Conservation (phyloP, 306 rosid species). For the Prinsepia uniflora region DNA sequence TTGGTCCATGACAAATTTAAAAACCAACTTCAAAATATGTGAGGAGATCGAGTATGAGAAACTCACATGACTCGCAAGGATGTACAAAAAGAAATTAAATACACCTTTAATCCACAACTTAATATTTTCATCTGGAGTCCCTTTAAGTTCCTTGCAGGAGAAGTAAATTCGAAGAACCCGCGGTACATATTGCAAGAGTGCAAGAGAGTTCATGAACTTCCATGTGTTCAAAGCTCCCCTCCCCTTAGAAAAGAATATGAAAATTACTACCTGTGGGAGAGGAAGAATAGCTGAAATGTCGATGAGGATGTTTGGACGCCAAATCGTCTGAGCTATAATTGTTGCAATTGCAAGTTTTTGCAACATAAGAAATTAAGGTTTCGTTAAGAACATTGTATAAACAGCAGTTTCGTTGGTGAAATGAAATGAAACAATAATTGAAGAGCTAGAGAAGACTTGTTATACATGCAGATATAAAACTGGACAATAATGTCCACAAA, state of each 20-base stretch:
- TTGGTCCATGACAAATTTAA: no score
- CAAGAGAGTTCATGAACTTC: conserved; percentile 13
- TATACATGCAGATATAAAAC: no score
- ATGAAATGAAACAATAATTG: no score
- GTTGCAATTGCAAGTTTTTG: no score
- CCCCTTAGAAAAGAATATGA: not conserved
- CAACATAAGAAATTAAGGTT: no score
- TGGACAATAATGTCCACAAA: not conserved
- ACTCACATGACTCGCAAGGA: conserved; percentile 30
- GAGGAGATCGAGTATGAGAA: not conserved
- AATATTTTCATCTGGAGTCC: not conserved
- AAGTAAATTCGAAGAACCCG: conserved; percentile 13
- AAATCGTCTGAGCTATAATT: not conserved
- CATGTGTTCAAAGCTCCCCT: conserved; percentile 1
- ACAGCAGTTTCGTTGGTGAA: no score
- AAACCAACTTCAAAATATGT: no score
- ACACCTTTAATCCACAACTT: conserved; percentile 4
- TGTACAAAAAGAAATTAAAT: conserved; percentile 23
- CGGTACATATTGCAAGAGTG: conserved; percentile 24
- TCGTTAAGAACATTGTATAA: no score
- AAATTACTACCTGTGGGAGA: conserved; percentile 23
- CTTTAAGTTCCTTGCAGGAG: conserved; percentile 1
- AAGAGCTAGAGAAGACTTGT: no score
- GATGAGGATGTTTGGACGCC: conserved; percentile 4
- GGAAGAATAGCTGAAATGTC: conserved; percentile 38